A percentile compares a stretch with the other conserved stretches of the same genome.
These are phyloP conservation scores for Diaporthe caulivora DNA, from an alignment of 2,329 filamentous ascomycete species.

Conservation along the genomic window DNA sequence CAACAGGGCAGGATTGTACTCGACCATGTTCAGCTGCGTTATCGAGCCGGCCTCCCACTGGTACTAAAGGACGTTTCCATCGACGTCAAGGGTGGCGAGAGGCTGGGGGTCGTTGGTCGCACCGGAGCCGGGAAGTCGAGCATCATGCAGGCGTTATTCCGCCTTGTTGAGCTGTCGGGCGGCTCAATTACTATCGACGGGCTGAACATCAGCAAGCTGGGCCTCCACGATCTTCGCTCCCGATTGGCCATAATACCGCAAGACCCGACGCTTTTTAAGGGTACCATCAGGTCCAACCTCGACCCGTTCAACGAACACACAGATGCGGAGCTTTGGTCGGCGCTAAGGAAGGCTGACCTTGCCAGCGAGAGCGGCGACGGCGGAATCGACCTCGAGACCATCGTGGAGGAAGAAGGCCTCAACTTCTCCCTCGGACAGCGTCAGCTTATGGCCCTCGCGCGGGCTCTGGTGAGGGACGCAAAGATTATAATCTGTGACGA, in stretches of 20 bases:
- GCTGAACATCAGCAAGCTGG: slow-evolving; percentile 67
- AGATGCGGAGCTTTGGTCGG: slow-evolving; percentile 83
- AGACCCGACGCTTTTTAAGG: slow-evolving; percentile 75
- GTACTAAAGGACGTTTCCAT: slow-evolving; percentile 79
- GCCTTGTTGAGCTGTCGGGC: slow-evolving; percentile 61
- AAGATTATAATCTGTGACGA: slow-evolving; percentile 98
- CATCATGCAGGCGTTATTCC: slow-evolving; percentile 74
- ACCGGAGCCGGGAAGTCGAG: slow-evolving; percentile 76
- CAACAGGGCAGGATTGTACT: slow-evolving; percentile 86
- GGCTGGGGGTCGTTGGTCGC: slow-evolving; percentile 78
- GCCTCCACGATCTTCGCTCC: slow-evolving; percentile 70
- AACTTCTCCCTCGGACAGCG: slow-evolving; percentile 97
- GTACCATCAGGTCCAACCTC: slow-evolving; percentile 82
- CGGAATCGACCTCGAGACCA: slow-evolving; percentile 72
- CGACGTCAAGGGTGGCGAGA: slow-evolving; percentile 80
- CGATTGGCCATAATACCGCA: slow-evolving; percentile 76
- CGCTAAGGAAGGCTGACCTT: slow-evolving; percentile 81
- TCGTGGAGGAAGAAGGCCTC: slow-evolving; percentile 92
- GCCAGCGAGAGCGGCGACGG: slow-evolving; percentile 56
- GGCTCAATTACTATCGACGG: slow-evolving; percentile 60
- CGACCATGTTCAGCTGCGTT: slow-evolving; percentile 82
- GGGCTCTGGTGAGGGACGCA: slow-evolving; percentile 86
- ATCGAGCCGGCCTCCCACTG: slow-evolving; percentile 77
- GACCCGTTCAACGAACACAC: slow-evolving; percentile 84
- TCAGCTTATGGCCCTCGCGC: slow-evolving; percentile 93